Percentiles rank a stretch among this genome's conserved stretches.
Conservation (phyloP, 192 early-diverging fungal species). For the Backusella macrospora region DNA sequence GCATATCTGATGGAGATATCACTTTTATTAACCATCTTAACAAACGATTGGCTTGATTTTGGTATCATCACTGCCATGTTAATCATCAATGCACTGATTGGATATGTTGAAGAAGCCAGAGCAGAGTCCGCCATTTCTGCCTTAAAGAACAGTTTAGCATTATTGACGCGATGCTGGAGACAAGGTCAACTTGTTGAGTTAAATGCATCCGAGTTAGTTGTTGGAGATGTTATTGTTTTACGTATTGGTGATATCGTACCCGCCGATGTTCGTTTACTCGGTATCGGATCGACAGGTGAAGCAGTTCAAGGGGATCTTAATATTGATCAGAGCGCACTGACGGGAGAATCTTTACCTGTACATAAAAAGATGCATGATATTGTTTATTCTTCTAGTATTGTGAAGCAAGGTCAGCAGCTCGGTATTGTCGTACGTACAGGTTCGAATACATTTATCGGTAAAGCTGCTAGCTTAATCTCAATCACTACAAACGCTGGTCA, state of each 20-base stretch:
- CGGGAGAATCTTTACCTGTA: slow-evolving; percentile 75
- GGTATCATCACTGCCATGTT: slow-evolving; percentile 59
- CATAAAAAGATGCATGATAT: slow-evolving; percentile 55
- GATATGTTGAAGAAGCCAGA: slow-evolving; percentile 70
- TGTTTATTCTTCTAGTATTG: slow-evolving; percentile 72
- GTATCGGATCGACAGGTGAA: slow-evolving; percentile 53
- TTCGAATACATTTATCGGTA: slow-evolving; percentile 74
- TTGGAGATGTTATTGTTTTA: slow-evolving; percentile 72
- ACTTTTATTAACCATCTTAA: slow-evolving; percentile 58
- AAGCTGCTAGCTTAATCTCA: slow-evolving; percentile 70
- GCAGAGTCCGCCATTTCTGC: slow-evolving; percentile 75
- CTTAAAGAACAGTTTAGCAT: slow-evolving; percentile 70
- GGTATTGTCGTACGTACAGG: slow-evolving; percentile 77
- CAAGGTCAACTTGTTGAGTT: slow-evolving; percentile 53
- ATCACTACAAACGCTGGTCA: slow-evolving; percentile 70
- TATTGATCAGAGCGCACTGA: slow-evolving; percentile 74
- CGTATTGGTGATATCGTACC: slow-evolving; percentile 79
- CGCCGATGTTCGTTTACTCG: slow-evolving; percentile 64
- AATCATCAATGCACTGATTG: slow-evolving; percentile 70
- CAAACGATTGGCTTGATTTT: slow-evolving; percentile 63
- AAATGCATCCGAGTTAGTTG: slow-evolving; percentile 56
- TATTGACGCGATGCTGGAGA: slow-evolving; percentile 62
- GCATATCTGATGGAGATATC: slow-evolving; percentile 64
- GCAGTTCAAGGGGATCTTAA: slow-evolving; percentile 51
- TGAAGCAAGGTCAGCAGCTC: slow-evolving; percentile 76